Base-by-base conservation (phyloP, 495 filamentous ascomycete genomes). In the Patellaria atrata region DNA sequence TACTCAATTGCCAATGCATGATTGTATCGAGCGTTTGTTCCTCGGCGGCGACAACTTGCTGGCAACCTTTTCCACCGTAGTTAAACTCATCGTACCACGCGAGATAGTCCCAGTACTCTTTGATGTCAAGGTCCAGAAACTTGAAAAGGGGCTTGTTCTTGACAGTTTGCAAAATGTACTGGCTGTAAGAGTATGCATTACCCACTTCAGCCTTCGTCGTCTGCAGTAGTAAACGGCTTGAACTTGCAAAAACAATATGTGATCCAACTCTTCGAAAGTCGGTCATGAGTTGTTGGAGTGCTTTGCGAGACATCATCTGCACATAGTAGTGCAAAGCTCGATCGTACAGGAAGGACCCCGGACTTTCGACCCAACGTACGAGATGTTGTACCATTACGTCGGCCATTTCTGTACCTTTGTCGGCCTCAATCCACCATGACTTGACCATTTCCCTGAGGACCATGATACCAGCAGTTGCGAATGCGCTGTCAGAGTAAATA, bases 61-160 rank as follows among this genome's bases (percentile, higher is more conserved):
- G 68, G 50, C 80, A 89, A 2, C 82, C 91, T 50, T 89, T 93
- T 36, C 89, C 89, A 34, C 89, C 89, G 53, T 94, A 94, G 57
- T 99, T 99, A 62, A 85, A 89, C 58, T 93, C 85, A 54, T 99
- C 89, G 42, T 94, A 94, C 89, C 89, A 99, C n/a, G 93, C 75
- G 0, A 99, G 74, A 55, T 94, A 96, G 52, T 99, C 89, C 89
- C 89, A 99, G 54, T 96, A 99, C 54, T 99, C 89, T 47, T 86
- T 93, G 53, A 99, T 92, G 45, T 94, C 82, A 7, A 99, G 67
- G 45, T 99, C 91, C 30, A 99, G 75, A 57, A 99, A 99, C 53
- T 92, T 79, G 64, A 99, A 99, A 0, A 92, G 68, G 0, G 89
- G 85, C 48, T 94, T 96, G 15, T 75, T 75, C 49, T 89, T 81